Conservation (phyloP, 2,329 filamentous ascomycete genomes). For the Lasiodiplodia gonubiensis region DNA sequence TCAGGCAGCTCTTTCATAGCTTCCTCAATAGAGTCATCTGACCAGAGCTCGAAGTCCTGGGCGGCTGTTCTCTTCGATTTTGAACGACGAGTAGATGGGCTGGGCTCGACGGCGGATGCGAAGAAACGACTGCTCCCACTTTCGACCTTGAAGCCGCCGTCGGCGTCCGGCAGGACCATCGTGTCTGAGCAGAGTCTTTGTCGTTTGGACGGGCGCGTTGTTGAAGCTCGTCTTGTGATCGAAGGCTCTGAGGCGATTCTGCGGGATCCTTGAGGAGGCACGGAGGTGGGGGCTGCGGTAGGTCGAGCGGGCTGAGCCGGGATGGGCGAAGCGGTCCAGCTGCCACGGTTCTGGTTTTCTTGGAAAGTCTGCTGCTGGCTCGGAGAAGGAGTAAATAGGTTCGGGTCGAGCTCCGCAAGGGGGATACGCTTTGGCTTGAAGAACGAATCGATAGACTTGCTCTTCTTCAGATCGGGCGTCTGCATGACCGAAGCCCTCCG, state of each 20-base stretch:
- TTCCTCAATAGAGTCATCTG: constrained; percentile 55
- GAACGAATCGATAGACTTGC: constrained; percentile 66
- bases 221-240: constrained; percentile 40
- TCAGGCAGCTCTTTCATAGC: constrained; percentile 47
- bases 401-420: constrained; percentile 70
- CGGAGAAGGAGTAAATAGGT: constrained; percentile 69
- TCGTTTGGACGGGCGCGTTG: constrained; percentile 51
- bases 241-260: constrained; percentile 16
- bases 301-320: constrained; percentile 46
- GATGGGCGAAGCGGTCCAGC: constrained; percentile 62
- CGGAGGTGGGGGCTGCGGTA: not conserved
- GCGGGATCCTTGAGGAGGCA: constrained; percentile 2
- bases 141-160: constrained; percentile 35
- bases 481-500: constrained; percentile 31
- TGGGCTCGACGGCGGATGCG: constrained; percentile 43
- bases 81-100: constrained; percentile 47
- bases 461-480: constrained; percentile 62
- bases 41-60: constrained; percentile 54
- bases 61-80: constrained; percentile 40
- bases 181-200: constrained; percentile 53
- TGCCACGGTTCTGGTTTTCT: constrained; percentile 55
- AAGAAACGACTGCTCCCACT: constrained; percentile 55
- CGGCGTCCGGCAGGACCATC: constrained; percentile 38
- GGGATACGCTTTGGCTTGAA: constrained; percentile 69
- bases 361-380: constrained; percentile 66